Percentiles rank a stretch among this genome's conserved stretches.
Conservation (phyloP, 148 eudicot genomes). For the Vaccinium myrtillus region DNA sequence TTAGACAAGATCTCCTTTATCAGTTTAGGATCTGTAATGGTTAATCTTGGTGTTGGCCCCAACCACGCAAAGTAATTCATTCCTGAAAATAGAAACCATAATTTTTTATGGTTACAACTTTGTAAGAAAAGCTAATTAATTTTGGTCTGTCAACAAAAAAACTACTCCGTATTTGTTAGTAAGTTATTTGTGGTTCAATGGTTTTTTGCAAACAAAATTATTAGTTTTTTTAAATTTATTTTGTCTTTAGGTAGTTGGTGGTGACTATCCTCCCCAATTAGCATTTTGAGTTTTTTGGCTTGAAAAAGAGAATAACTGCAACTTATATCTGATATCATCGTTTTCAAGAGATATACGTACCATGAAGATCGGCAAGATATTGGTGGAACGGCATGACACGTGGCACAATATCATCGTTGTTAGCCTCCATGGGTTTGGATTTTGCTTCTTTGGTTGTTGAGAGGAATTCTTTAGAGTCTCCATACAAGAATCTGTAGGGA, state of each 20-base stretch:
- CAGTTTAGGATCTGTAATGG: conserved; percentile 31
- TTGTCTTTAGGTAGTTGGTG: too few species aligned
- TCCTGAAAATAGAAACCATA: neutral
- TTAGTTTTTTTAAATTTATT: neutral
- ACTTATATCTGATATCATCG: neutral
- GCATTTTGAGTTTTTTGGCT: neutral
- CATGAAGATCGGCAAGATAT: neutral
- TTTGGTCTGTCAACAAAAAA: neutral
- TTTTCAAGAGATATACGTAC: neutral
- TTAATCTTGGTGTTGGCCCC: neutral
- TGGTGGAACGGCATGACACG: neutral
- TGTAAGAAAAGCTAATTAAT: neutral
- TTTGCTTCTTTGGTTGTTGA: neutral
- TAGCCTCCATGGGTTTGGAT: conserved; percentile 6
- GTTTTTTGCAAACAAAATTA: neutral
- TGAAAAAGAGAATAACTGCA: neutral
- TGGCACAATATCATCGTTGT: neutral
- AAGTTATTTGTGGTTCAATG: neutral
- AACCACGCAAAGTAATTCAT: neutral
- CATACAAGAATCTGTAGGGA: conserved; percentile 30
- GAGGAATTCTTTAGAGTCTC: conserved; percentile 31
- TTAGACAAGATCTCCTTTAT: conserved; percentile 31
- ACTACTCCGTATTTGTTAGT: too few species aligned
- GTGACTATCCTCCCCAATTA: neutral
- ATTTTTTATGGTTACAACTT: neutral